Conservation (phyloP, 2,329 filamentous ascomycete species). For the Blastomyces percursus region DNA sequence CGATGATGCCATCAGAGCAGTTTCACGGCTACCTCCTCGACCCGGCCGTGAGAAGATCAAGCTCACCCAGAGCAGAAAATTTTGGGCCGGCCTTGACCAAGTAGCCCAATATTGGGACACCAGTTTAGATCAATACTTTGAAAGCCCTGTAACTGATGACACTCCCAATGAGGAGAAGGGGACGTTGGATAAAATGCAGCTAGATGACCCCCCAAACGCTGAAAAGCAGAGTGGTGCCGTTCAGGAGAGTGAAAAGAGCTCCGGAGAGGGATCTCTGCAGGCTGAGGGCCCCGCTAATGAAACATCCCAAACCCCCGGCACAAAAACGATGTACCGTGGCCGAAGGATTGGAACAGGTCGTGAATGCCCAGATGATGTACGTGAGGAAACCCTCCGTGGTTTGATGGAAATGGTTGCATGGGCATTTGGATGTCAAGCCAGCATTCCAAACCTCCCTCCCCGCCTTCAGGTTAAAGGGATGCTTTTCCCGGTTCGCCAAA, state of each 20-base stretch:
- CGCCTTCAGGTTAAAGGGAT: slow-evolving; percentile 40
- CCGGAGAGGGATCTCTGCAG: not conserved
- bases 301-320: not conserved
- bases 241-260: not conserved
- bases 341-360: slow-evolving; percentile 46
- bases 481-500: slow-evolving; percentile 47
- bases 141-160: slow-evolving; percentile 23
- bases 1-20: slow-evolving; percentile 46
- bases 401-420: slow-evolving; percentile 49
- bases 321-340: slow-evolving; percentile 41
- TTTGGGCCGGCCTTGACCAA: slow-evolving; percentile 49
- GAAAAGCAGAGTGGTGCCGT: slow-evolving; percentile 9
- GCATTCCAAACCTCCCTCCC: slow-evolving; percentile 37
- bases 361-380: slow-evolving; percentile 49
- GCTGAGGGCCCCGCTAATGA: slow-evolving; percentile 1
- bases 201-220: slow-evolving; percentile 14
- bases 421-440: slow-evolving; percentile 47
- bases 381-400: slow-evolving; percentile 44
- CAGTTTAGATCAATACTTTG: slow-evolving; percentile 46
- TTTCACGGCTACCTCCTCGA: slow-evolving; percentile 38
- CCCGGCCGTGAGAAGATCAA: slow-evolving; percentile 39
- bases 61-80: slow-evolving; percentile 47
- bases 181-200: slow-evolving; percentile 12
- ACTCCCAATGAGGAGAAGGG: slow-evolving; percentile 8
- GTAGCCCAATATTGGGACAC: slow-evolving; percentile 54